These are phyloP conservation scores for Penicillium sp. DNA, from an alignment of 2,329 filamentous ascomycete genomes.

Conservation along the genomic window DNA sequence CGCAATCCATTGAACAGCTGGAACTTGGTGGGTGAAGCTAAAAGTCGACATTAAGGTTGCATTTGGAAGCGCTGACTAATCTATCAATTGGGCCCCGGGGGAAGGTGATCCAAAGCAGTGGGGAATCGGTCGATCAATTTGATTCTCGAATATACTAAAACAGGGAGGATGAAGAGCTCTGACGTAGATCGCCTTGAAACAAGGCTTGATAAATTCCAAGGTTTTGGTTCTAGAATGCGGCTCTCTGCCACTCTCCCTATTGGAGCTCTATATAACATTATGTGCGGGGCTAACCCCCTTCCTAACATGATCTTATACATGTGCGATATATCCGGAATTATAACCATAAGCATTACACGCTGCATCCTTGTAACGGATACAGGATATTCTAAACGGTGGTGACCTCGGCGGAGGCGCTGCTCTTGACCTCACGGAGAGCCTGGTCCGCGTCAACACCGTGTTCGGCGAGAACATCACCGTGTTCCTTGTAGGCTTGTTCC, in stretches of 20 bases:
- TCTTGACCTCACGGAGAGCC: neutral
- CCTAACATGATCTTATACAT: conserved; percentile 3
- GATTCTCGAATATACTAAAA: too few relatives aligned
- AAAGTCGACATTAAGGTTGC: conserved; percentile 7
- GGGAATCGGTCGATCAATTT: neutral
- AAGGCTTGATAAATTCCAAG: too few relatives aligned
- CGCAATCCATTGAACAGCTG: conserved; percentile 1
- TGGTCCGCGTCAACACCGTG: conserved; percentile 10
- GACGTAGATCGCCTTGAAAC: too few relatives aligned
- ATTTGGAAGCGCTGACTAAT: conserved; percentile 8
- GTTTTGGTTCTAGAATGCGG: too few relatives aligned
- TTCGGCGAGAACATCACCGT: conserved; percentile 32
- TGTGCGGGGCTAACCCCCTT: too few relatives aligned
- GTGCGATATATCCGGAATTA: neutral
- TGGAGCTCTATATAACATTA: too few relatives aligned
- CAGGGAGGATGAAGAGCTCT: too few relatives aligned
- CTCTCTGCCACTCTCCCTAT: too few relatives aligned
- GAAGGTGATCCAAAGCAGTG: conserved; percentile 1
- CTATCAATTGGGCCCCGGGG: neutral
- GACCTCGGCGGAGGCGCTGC: neutral
- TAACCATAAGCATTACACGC: neutral
- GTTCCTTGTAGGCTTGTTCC: conserved; percentile 42
- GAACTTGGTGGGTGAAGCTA: conserved; percentile 3
- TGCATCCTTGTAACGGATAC: neutral
- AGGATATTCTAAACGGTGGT: conserved; percentile 1